Conservation (phyloP, 2,329 filamentous ascomycete genomes). For the Plenodomus biglobosus region DNA sequence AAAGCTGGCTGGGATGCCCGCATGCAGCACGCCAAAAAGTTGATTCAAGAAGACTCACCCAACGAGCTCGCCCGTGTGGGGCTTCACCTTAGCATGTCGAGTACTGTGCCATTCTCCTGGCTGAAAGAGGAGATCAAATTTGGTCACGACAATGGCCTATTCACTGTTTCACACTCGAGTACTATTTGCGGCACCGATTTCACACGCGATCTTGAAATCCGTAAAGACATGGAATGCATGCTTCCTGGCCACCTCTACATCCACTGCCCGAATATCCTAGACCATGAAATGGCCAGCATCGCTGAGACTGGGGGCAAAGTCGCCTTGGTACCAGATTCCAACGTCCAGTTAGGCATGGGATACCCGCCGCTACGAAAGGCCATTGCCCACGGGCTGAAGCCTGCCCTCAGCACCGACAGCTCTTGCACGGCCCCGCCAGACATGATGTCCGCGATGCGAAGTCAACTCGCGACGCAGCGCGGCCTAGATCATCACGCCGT, state of each 20-base stretch:
- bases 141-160: no score
- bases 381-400: neutral
- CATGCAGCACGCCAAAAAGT: no score
- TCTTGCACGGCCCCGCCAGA: neutral
- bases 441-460: neutral
- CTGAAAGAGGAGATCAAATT: no score
- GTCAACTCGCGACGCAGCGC: no score
- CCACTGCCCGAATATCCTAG: neutral
- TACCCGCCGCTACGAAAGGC: neutral
- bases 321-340: neutral
- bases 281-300: neutral
- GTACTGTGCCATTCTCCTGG: no score
- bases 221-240: neutral
- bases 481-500: no score
- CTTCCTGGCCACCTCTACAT: neutral
- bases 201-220: neutral
- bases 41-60: no score
- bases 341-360: neutral
- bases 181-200: no score
- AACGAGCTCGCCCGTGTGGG: no score
- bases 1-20: neutral
- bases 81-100: no score
- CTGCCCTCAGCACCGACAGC: neutral
- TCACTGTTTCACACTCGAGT: no score
- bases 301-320: neutral